Conservation (phyloP, 2,329 filamentous ascomycete genomes). For the Pseudocercospora musae region DNA sequence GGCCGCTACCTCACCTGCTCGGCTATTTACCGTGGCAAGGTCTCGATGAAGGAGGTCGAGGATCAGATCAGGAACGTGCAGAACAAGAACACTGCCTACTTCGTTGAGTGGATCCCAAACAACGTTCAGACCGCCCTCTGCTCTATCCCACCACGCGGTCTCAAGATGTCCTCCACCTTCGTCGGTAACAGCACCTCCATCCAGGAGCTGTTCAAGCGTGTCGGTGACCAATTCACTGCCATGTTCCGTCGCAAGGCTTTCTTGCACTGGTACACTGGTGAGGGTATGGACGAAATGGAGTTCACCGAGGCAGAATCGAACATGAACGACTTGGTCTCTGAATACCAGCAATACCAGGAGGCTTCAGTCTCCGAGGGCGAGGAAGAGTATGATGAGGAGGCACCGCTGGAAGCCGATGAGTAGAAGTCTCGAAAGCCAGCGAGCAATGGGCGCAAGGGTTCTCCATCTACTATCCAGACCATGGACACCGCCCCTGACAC, state of each 20-base stretch:
- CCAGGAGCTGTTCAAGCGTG: constrained; percentile 99
- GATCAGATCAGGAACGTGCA: constrained; percentile 99
- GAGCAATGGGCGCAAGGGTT: neutral
- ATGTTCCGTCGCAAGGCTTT: constrained; percentile 99
- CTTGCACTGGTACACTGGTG: constrained; percentile 99
- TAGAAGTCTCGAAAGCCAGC: constrained; percentile 42
- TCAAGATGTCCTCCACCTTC: constrained; percentile 99
- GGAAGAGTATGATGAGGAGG: constrained; percentile 91
- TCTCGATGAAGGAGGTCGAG: constrained; percentile 99
- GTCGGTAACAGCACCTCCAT: constrained; percentile 99
- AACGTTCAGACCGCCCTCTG: constrained; percentile 99
- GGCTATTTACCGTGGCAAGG: constrained; percentile 99
- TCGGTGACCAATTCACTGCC: constrained; percentile 98
- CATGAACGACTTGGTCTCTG: constrained; percentile 99
- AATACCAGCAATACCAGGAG: constrained; percentile 99
- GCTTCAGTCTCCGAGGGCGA: constrained; percentile 95
- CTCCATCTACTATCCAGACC: neutral
- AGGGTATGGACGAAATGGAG: constrained; percentile 99
- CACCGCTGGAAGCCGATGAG: constrained; percentile 68
- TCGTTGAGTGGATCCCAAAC: constrained; percentile 99
- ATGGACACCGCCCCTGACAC: neutral
- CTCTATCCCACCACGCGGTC: constrained; percentile 94
- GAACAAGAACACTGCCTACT: constrained; percentile 99
- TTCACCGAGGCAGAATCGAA: constrained; percentile 99
- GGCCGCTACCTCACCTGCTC: constrained; percentile 99